A percentile compares a stretch with the other conserved stretches of the same genome.
Evolutionary conservation across 73 alveolate species (phyloP).

Genomic region (Effrenium voratum): DNA sequence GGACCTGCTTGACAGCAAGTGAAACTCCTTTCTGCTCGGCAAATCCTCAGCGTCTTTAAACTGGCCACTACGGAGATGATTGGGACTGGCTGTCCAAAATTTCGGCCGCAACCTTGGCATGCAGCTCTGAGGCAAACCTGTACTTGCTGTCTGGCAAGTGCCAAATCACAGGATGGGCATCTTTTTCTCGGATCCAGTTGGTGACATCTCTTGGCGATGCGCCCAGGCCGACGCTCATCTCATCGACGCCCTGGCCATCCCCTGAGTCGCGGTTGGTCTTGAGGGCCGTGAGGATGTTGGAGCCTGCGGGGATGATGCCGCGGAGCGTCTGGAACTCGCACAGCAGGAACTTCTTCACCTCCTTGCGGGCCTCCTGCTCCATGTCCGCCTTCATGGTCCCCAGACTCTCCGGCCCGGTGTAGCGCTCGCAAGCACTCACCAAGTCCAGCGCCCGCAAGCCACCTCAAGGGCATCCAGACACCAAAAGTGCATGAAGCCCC

Average conservation of each 20-base stretch:
- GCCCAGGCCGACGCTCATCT: neutral
- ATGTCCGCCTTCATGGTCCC: conserved; percentile 21
- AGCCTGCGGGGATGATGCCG: conserved; percentile 20
- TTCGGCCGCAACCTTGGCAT: neutral
- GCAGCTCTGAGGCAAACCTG: neutral
- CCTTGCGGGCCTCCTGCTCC: neutral
- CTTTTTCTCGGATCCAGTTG: neutral
- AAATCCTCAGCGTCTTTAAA: too few species aligned
- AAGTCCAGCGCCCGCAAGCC: neutral
- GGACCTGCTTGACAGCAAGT: too few species aligned
- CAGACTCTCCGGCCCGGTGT: neutral
- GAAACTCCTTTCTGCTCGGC: too few species aligned
- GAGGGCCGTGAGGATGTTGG: neutral
- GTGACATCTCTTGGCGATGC: neutral
- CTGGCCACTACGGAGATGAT: neutral
- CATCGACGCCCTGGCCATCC: neutral
- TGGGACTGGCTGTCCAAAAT: neutral
- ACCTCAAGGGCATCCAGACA: neutral
- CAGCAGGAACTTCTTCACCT: neutral
- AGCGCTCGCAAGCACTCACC: neutral
- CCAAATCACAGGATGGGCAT: neutral
- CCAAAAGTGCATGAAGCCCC: neutral
- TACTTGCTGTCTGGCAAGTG: neutral
- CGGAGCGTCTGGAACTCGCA: neutral
- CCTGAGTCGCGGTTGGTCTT: neutral